Evolutionary conservation across 1,284 basidiomycete genomes (phyloP).

Genomic region (Apiotrichum mycotoxinovorans): DNA sequence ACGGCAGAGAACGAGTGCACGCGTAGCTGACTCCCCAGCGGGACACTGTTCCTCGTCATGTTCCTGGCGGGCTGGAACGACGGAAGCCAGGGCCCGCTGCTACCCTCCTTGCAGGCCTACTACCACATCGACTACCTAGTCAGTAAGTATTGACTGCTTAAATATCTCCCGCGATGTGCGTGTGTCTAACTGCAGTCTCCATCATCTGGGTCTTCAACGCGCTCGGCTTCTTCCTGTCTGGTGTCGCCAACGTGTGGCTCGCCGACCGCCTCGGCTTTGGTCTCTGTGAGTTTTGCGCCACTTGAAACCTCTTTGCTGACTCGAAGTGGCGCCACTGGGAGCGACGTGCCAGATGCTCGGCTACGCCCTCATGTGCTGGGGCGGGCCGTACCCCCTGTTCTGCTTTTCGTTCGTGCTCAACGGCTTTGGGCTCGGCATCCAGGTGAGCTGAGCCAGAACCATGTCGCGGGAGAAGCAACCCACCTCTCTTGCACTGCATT

Average conservation of each 20-base stretch:
- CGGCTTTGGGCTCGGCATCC: conserved; percentile 60
- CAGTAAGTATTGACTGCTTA: conserved; percentile 21
- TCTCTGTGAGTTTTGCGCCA: conserved; percentile 49
- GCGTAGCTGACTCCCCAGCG: conserved; percentile 19
- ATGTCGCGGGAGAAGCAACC: too few species aligned
- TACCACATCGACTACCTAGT: conserved; percentile 51
- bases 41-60: conserved; percentile 38
- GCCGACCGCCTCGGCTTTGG: conserved; percentile 59
- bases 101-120: conserved; percentile 58
- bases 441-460: conserved; percentile 32
- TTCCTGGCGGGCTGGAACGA: conserved; percentile 61
- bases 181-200: conserved; percentile 53
- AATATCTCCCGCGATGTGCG: too few species aligned
- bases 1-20: too few species aligned
- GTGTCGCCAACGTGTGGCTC: conserved; percentile 55
- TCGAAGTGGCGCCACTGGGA: conserved; percentile 33
- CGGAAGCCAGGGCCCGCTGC: conserved; percentile 59
- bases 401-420: conserved; percentile 60
- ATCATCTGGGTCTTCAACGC: conserved; percentile 60
- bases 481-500: too few species aligned
- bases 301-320: not conserved
- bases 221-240: conserved; percentile 56
- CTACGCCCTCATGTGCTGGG: conserved; percentile 59
- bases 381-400: conserved; percentile 65
- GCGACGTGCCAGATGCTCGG: conserved; percentile 50